These are phyloP conservation scores for Lentinula novae-zelandiae DNA, from an alignment of 1,284 basidiomycete genomes.

Conservation along the genomic window DNA sequence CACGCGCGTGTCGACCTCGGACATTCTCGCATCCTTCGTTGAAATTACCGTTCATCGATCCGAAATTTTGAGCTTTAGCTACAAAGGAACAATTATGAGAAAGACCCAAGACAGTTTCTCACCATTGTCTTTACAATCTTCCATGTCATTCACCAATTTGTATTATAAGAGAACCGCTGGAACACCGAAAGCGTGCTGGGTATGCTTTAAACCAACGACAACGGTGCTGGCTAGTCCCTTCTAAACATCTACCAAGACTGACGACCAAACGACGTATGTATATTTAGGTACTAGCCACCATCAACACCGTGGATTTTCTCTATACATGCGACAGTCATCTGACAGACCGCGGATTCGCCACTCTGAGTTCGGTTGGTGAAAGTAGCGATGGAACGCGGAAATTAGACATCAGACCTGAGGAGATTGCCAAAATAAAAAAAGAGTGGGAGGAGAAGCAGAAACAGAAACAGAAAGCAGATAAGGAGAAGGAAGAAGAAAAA, in stretches of 20 bases:
- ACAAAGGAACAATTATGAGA: neutral
- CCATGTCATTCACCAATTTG: conserved; percentile 70
- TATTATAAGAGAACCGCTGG: conserved; percentile 79
- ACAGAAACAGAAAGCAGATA: conserved; percentile 51
- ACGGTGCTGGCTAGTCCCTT: conserved; percentile 36
- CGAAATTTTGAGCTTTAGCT: neutral
- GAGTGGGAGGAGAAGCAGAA: conserved; percentile 77
- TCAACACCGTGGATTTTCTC: conserved; percentile 71
- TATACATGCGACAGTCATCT: conserved; percentile 72
- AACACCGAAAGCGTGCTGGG: conserved; percentile 65
- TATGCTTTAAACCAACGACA: conserved; percentile 71
- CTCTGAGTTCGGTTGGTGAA: conserved; percentile 36
- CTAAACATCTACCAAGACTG: conserved; percentile 2
- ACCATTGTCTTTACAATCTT: neutral
- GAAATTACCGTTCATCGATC: neutral
- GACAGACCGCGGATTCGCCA: conserved; percentile 66
- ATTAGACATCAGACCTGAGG: conserved; percentile 52
- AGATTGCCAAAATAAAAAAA: conserved; percentile 68
- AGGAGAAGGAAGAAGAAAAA: conserved; percentile 39
- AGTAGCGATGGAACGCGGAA: conserved; percentile 39
- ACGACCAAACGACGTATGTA: neutral
- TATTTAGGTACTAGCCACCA: conserved; percentile 50
- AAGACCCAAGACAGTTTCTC: neutral
- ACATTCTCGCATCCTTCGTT: neutral
- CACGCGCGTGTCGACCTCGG: neutral